Base-by-base conservation (phyloP, 805 yeast species). In the Cephaloascus albidus region DNA sequence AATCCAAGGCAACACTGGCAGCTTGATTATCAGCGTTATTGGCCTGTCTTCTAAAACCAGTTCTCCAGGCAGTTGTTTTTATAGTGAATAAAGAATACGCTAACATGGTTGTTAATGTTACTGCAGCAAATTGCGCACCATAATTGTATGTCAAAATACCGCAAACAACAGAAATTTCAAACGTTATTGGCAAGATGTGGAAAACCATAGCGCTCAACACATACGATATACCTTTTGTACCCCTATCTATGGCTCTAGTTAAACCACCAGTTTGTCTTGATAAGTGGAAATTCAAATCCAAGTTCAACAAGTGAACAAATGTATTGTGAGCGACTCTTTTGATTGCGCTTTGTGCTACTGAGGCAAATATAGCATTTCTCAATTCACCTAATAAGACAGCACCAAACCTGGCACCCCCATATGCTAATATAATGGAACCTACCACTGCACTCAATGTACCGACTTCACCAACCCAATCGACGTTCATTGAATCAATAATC, bases 151-250 rank as follows among this genome's bases (percentile, higher is more conserved):
- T 87, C 48, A 93, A 66, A 35, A 93, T 84, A 41, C 97, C 96
- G 55, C 96, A 85, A 10, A 93, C 98, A 40, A 93, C 81, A 3
- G 85, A 73, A 39, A 93, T 93, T 57, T 93, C 98, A 55, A 93
- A 84, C 3, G 94, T 72, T 33, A 90, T 84, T 6, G 98, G 98
- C 27, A 90, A 67, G 30, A 93, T 89, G 57, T 93, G 97, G 66
- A 93, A 90, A n/a, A 93, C 96, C 95, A 90, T 85, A 2, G 97
- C 96, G 30, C 85, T 78, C 36, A 93, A 65, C 4, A 93, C 97
- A 50, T 85, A 89, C 10, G 94, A 81, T 39, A 93, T 90, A 65
- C 98, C 98, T 51, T 93, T 90, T 1, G 97, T 90, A 58, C 98
- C 98, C 46, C 98, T 70, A 53, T 93, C 98, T 52, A 93, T 93